Percentiles rank a stretch among this genome's conserved stretches.
These are phyloP conservation scores for Fusarium pininemorale DNA, from an alignment of 2,329 filamentous ascomycete species.

Conservation along the genomic window DNA sequence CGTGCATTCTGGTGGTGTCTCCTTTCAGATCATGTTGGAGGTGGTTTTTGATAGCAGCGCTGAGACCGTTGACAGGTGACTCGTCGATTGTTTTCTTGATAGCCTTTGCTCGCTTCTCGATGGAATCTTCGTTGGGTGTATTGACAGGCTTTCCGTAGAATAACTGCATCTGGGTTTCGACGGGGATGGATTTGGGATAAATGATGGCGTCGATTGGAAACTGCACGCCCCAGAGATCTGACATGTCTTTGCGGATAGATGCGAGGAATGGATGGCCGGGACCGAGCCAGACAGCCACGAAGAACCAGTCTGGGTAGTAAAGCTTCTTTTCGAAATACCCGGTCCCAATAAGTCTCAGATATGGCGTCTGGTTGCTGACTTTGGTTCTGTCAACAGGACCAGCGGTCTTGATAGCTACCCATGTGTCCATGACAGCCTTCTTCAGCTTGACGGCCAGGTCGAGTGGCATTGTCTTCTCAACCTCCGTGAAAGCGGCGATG, in stretches of 20 bases:
- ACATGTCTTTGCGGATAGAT: neutral
- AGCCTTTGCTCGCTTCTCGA: neutral
- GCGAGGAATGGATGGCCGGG: fast-evolving
- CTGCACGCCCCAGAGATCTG: fast-evolving
- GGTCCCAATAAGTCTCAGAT: no score
- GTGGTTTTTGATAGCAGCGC: neutral
- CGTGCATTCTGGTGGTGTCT: fast-evolving
- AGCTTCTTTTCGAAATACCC: neutral
- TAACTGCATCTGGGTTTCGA: no score
- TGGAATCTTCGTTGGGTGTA: fast-evolving
- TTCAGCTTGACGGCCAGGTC: no score
- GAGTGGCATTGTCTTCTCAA: no score
- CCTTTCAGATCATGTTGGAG: fast-evolving
- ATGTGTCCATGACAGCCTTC: no score
- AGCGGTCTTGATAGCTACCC: no score
- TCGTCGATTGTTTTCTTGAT: neutral
- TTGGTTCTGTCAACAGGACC: no score
- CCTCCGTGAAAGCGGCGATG: no score
- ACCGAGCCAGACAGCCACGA: fast-evolving
- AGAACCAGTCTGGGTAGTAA: fast-evolving
- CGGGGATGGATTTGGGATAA: neutral
- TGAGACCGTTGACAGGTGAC: fast-evolving
- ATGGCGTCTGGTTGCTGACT: no score
- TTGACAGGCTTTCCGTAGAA: no score
- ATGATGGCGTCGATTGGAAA: fast-evolving